phyloP scores from a whole-genome alignment of 768 basidiomycete genomes.

The Cyclocybe aegerita region DNA sequence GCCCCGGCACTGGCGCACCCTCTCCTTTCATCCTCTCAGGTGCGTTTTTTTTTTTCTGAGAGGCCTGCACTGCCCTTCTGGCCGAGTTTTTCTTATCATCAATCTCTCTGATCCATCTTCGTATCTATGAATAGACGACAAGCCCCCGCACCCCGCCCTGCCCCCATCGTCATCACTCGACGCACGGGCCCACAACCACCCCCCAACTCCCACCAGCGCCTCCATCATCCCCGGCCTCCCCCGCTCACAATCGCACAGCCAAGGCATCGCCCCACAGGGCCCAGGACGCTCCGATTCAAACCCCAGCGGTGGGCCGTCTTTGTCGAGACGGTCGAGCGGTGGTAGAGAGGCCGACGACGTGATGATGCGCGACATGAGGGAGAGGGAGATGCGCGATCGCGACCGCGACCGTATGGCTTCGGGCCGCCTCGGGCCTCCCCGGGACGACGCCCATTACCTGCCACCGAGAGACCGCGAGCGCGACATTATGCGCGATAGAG shows the following conservation, averaged over 20 bases:
- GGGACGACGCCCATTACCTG: no score
- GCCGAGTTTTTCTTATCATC: neutral
- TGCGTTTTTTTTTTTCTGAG: constrained; percentile 3
- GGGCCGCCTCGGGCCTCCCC: no score
- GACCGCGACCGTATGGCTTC: neutral
- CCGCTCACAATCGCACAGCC: neutral
- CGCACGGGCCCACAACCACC: neutral
- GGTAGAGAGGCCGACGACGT: constrained; percentile 1
- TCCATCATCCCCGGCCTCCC: neutral
- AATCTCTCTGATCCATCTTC: neutral
- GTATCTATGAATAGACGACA: constrained; percentile 1
- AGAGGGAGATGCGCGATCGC: constrained; percentile 3
- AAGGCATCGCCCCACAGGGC: neutral
- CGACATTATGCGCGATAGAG: neutral
- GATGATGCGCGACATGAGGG: constrained; percentile 2
- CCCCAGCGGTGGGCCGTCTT: neutral
- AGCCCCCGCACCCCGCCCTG: neutral
- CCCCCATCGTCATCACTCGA: neutral
- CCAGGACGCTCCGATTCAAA: constrained; percentile 7
- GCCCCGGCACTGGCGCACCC: constrained; percentile 15
- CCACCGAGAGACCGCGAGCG: no score
- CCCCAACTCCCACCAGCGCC: constrained; percentile 5
- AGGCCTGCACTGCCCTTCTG: neutral
- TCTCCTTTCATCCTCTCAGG: constrained; percentile 11
- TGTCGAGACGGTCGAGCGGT: constrained; percentile 6